These are phyloP conservation scores for Ulmus americana DNA, from an alignment of 331 rosid genomes.

Conservation along the genomic window DNA sequence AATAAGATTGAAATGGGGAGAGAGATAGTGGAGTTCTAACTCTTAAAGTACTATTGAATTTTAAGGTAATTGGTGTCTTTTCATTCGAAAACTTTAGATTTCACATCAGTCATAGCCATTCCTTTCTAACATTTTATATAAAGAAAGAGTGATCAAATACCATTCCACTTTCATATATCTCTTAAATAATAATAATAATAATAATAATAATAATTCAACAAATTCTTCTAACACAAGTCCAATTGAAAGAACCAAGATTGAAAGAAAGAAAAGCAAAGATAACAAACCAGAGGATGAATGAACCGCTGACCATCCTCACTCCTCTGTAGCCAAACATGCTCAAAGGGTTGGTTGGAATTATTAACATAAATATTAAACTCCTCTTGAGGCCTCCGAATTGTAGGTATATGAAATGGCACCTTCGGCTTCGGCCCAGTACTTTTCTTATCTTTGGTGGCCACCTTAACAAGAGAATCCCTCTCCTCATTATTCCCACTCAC, in stretches of 20 bases:
- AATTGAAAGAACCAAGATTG: not conserved
- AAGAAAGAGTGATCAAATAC: too few relatives aligned
- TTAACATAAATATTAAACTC: constrained; percentile 53
- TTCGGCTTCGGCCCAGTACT: constrained; percentile 43
- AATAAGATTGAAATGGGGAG: too few relatives aligned
- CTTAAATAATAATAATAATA: too few relatives aligned
- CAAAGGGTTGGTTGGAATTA: constrained; percentile 64
- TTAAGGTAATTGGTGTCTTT: too few relatives aligned
- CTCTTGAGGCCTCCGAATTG: constrained; percentile 71
- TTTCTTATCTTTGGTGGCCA: constrained; percentile 49
- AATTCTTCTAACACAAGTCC: too few relatives aligned
- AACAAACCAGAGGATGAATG: constrained; percentile 79
- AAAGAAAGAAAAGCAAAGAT: not conserved
- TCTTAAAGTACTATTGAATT: too few relatives aligned
- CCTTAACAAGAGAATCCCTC: constrained; percentile 32
- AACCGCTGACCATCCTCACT: constrained; percentile 64
- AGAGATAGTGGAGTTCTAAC: too few relatives aligned
- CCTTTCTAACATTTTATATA: too few relatives aligned
- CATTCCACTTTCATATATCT: too few relatives aligned
- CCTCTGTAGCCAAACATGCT: constrained; percentile 75
- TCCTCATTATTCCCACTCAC: constrained; percentile 15
- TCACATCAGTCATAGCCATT: too few relatives aligned
- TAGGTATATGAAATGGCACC: constrained; percentile 73
- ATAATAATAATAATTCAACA: too few relatives aligned
- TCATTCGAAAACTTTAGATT: too few relatives aligned